Conservation (phyloP, 2,329 filamentous ascomycete species). For the Colletotrichum sp. region DNA sequence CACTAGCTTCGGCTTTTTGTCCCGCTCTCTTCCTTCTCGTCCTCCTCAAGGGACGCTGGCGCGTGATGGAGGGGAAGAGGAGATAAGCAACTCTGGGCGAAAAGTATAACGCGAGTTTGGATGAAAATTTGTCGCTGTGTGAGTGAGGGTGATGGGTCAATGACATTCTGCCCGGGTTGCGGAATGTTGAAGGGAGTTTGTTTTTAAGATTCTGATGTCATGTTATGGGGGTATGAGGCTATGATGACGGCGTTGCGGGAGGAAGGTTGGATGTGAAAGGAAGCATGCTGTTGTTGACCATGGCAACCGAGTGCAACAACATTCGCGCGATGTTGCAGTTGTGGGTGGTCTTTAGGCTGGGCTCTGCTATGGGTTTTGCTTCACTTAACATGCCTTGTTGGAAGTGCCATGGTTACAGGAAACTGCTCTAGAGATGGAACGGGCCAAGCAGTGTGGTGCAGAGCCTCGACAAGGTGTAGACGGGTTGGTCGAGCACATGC, state of each 20-base stretch:
- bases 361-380: background rate
- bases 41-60: background rate
- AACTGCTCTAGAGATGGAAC: background rate
- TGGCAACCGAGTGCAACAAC: background rate
- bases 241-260: background rate
- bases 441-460: background rate
- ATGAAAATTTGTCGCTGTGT: background rate
- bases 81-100: background rate
- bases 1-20: background rate
- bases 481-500: background rate
- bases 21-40: background rate
- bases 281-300: background rate
- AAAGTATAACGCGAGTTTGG: constrained; percentile 3
- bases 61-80: background rate
- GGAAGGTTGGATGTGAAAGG: background rate
- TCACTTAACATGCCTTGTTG: background rate
- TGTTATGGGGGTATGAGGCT: background rate
- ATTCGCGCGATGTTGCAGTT: background rate
- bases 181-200: background rate
- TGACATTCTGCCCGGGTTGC: background rate
- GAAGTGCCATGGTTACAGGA: background rate
- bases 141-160: background rate
- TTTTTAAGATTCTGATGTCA: background rate
- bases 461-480: background rate
- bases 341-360: background rate